Conservation (phyloP, 208 protist species). For the Crithidia expoeki region DNA sequence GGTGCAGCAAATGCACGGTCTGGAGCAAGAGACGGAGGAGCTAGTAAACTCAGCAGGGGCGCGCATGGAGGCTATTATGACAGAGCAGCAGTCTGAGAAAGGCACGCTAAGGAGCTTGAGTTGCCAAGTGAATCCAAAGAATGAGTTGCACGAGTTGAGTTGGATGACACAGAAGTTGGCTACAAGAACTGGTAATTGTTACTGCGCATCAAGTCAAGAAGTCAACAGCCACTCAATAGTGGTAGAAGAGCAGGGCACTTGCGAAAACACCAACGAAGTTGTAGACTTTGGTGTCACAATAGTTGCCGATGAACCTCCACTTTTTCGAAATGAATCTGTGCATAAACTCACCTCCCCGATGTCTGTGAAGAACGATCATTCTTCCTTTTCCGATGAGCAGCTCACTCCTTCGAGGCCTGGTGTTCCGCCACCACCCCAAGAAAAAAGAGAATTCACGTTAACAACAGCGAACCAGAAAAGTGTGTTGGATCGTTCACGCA, state of each 20-base stretch:
- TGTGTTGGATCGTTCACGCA: too few relatives aligned
- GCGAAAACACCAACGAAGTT: too few relatives aligned
- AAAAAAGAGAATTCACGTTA: not conserved
- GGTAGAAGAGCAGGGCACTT: not conserved
- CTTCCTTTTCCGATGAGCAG: not conserved
- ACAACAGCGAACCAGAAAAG: too few relatives aligned
- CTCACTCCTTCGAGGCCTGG: not conserved
- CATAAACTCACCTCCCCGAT: too few relatives aligned
- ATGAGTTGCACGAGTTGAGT: not conserved
- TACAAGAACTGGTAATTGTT: not conserved
- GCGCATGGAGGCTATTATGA: not conserved
- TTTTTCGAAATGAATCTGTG: too few relatives aligned
- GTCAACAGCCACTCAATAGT: not conserved
- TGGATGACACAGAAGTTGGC: not conserved
- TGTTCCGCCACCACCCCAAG: not conserved
- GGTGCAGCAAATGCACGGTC: not conserved
- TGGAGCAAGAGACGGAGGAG: conserved; percentile 4
- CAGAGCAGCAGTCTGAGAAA: conserved; percentile 4
- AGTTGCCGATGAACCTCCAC: too few relatives aligned
- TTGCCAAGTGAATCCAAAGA: not conserved
- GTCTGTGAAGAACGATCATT: too few relatives aligned
- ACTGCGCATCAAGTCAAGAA: not conserved
- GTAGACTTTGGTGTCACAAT: too few relatives aligned
- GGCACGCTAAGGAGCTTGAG: not conserved
- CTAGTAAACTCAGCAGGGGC: not conserved